Conservation (phyloP, 179 eudicot species). For the Heliamphora pulchella region DNA sequence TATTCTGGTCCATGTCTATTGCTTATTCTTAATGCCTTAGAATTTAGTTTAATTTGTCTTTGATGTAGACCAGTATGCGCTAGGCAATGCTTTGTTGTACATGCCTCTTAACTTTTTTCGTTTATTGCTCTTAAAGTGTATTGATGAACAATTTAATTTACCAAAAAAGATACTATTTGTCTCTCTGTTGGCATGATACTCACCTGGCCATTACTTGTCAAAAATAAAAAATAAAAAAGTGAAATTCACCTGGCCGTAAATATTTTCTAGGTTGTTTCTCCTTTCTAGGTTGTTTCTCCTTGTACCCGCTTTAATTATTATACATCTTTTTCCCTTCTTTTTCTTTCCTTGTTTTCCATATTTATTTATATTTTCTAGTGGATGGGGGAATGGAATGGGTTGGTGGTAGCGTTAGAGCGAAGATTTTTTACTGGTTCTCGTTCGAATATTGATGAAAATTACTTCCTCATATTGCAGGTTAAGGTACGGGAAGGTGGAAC, state of each 20-base stretch:
- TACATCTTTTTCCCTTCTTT: neutral
- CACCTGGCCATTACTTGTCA: neutral
- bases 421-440: too few relatives aligned
- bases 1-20: neutral
- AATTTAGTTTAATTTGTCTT: neutral
- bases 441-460: constrained; percentile 5
- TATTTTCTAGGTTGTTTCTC: too few relatives aligned
- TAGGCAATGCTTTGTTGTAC: neutral
- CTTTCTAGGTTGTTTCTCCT: constrained; percentile 3
- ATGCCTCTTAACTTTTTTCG: too few relatives aligned
- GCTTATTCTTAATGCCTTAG: neutral
- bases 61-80: neutral
- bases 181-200: neutral
- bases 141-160: neutral
- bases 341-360: neutral
- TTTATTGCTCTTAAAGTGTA: neutral
- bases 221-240: too few relatives aligned
- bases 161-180: neutral
- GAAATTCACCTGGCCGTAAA: too few relatives aligned
- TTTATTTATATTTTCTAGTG: too few relatives aligned
- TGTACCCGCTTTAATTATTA: neutral
- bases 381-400: neutral
- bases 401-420: neutral
- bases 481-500: constrained; percentile 85
- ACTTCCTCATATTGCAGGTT: constrained; percentile 36